Conservation (phyloP, 768 basidiomycete genomes). For the Atractiella rhizophila region DNA sequence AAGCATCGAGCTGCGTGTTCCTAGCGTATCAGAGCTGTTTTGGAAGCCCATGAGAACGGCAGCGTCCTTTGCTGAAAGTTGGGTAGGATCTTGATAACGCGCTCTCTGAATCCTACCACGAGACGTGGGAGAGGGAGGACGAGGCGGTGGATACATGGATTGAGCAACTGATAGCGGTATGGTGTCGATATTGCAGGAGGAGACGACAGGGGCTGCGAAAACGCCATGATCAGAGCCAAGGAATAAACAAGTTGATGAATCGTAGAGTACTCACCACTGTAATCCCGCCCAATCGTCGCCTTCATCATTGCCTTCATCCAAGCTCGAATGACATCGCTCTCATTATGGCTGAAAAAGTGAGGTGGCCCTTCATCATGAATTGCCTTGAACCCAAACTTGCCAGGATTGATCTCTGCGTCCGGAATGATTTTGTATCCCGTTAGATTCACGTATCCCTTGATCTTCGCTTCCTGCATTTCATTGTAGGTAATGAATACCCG, state of each 20-base stretch:
- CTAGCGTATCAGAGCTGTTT: not conserved
- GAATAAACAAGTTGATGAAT: not conserved
- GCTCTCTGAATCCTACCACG: slow-evolving; percentile 59
- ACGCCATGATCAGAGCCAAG: not conserved
- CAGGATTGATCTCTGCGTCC: slow-evolving; percentile 68
- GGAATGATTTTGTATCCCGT: slow-evolving; percentile 74
- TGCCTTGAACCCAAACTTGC: slow-evolving; percentile 82
- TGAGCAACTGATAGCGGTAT: slow-evolving; percentile 86
- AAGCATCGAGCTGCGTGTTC: not conserved
- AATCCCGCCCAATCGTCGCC: slow-evolving; percentile 83
- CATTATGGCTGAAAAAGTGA: slow-evolving; percentile 77
- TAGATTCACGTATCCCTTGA: slow-evolving; percentile 89
- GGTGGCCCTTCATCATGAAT: slow-evolving; percentile 66
- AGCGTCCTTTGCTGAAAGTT: slow-evolving; percentile 18
- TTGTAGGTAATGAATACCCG: not conserved
- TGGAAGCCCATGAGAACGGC: slow-evolving; percentile 24
- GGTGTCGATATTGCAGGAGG: slow-evolving; percentile 87
- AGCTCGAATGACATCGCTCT: slow-evolving; percentile 57
- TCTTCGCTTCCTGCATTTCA: slow-evolving; percentile 49
- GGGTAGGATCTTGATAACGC: slow-evolving; percentile 24
- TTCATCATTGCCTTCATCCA: slow-evolving; percentile 99
- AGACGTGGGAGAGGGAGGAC: slow-evolving; percentile 85
- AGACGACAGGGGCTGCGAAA: slow-evolving; percentile 57
- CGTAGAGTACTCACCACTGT: slow-evolving; percentile 37
- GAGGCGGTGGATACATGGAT: slow-evolving; percentile 81